Evolutionary conservation across 352 stramenopile genomes (phyloP), one percentile per base, ranked within the genome.

Genomic region (Phytopythium aichiense): DNA sequence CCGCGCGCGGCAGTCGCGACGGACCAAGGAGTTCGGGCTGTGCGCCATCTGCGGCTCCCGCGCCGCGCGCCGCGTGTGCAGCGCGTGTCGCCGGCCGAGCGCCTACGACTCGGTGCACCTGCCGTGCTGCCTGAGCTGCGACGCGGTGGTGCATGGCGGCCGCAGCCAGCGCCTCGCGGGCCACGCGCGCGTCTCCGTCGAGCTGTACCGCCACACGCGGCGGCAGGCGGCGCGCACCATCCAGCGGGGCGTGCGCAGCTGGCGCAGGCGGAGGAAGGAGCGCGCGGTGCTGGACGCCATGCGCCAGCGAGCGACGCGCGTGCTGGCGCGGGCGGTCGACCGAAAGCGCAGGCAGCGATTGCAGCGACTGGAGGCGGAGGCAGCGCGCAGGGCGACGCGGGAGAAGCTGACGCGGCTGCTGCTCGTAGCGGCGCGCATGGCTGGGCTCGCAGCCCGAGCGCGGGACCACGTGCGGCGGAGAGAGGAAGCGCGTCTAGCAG

Each of bases 121-220:
- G 51, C 33, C 33, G n/a, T 57, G 77, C 38, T 92, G 83, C 37
- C 69, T 70, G 9, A 58, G 63, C 2, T 90, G 82, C 28, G 51
- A 58, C 33, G 33, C 25, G 20, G 33, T 35, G n/a, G 31, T 58
- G 35, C 53, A 58, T 25, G 9, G 33, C 22, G 22, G 7, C 20
- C 18, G 25, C 7, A 56, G n/a, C 33, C 22, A 20, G 22, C 53
- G 53, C 11, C 35, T 58, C 33, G n/a, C n/a, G 15, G 18, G 35
- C 22, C 53, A 58, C 53, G 2, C 22, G 33, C 53, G 53, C 53
- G 38, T 49, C 16, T 20, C 33, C 15, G 38, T 58, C 33, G 53
- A 58, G 22, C 30, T 18, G 18, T n/a, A 23, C 20, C 7, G 20
- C 12, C 20, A 6, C 3, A n/a, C 33, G 33, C 52, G n/a, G 33